These are phyloP conservation scores for Podochytrium sp. DNA, from an alignment of 192 early-diverging fungal species.

Conservation along the genomic window DNA sequence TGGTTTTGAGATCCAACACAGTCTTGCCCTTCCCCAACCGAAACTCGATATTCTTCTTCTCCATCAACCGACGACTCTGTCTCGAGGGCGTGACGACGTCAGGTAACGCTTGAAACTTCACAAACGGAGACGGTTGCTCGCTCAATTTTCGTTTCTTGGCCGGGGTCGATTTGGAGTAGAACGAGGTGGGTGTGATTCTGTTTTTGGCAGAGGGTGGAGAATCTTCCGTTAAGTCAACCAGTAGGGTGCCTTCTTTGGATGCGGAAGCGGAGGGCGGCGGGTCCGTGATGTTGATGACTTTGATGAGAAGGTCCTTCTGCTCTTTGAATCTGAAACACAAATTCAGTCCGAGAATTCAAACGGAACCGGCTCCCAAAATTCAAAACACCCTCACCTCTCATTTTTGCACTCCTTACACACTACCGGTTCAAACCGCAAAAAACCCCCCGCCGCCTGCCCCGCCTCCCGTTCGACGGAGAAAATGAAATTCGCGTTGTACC, in stretches of 20 bases:
- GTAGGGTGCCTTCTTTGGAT: not conserved
- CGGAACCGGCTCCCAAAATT: not conserved
- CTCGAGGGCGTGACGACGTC: not conserved
- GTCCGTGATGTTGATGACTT: not conserved
- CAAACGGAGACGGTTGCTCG: not conserved
- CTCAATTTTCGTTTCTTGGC: not conserved
- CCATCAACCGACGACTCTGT: conserved; percentile 14
- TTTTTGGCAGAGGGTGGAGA: no score
- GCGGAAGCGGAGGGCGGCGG: not conserved
- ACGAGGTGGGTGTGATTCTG: no score
- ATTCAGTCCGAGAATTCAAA: not conserved
- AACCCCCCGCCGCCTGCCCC: not conserved
- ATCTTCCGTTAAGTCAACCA: not conserved
- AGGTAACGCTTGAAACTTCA: no score
- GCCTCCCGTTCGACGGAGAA: not conserved
- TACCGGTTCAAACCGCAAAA: not conserved
- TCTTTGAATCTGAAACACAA: not conserved
- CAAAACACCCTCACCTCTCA: not conserved
- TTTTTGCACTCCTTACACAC: conserved; percentile 8
- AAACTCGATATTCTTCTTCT: conserved; percentile 13
- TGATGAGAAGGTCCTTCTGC: conserved; percentile 4
- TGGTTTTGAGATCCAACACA: conserved; percentile 20
- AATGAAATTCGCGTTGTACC: conserved; percentile 22
- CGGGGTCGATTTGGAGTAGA: not conserved
- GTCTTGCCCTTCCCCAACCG: conserved; percentile 9